These are phyloP conservation scores for Zygoascus meyerae DNA, from an alignment of 1,139 yeast genomes.

Conservation along the genomic window DNA sequence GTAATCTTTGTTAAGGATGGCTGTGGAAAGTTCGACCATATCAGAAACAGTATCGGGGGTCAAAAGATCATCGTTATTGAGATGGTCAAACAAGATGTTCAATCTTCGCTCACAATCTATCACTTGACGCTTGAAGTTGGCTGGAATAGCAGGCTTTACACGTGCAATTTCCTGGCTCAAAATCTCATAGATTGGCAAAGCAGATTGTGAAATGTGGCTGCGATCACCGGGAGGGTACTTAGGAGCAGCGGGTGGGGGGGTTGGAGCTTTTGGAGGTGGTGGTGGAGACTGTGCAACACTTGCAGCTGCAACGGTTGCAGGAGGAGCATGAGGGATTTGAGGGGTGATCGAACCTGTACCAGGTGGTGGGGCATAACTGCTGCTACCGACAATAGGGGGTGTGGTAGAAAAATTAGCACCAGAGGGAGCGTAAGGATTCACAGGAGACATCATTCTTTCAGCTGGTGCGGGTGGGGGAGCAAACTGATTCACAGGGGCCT, in stretches of 20 bases:
- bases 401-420: constrained; percentile 20
- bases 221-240: constrained; percentile 67
- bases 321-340: constrained; percentile 20
- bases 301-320: constrained; percentile 17
- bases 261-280: constrained; percentile 25
- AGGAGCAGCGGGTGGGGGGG: constrained; percentile 32
- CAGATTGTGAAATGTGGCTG: constrained; percentile 56
- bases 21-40: constrained; percentile 47
- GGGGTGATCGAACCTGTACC: constrained; percentile 5
- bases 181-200: constrained; percentile 52
- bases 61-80: constrained; percentile 67
- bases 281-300: constrained; percentile 19
- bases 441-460: constrained; percentile 16
- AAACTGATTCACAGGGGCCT: constrained; percentile 4
- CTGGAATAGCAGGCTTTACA: constrained; percentile 72
- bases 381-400: constrained; percentile 24
- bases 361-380: constrained; percentile 31
- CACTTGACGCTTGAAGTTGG: constrained; percentile 65
- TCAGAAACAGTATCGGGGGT: constrained; percentile 51
- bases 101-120: constrained; percentile 79
- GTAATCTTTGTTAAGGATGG: constrained; percentile 52
- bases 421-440: constrained; percentile 24
- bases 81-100: constrained; percentile 67
- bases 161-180: constrained; percentile 52
- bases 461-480: constrained; percentile 12